Percentiles rank a stretch among this genome's conserved stretches.
phyloP scores from a whole-genome alignment of 805 yeast genomes.

The Jamesozyma piceae region DNA sequence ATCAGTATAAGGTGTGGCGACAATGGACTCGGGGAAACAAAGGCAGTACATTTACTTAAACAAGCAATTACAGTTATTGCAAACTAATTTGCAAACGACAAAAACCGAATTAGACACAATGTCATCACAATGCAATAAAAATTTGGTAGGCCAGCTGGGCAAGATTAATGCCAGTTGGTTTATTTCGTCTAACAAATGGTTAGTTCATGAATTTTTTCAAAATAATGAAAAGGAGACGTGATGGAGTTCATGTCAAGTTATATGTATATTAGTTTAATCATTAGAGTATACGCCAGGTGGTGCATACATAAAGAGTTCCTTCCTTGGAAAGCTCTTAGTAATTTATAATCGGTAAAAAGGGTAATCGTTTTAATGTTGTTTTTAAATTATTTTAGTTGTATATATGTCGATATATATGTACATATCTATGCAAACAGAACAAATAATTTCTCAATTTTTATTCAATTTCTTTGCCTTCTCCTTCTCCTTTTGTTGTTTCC shows the following conservation, averaged over 20 bases:
- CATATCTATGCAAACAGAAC: not conserved
- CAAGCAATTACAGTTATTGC: slow-evolving; percentile 21
- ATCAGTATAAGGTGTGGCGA: too few relatives aligned
- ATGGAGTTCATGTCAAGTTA: too few relatives aligned
- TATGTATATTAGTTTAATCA: too few relatives aligned
- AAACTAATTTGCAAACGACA: slow-evolving; percentile 20
- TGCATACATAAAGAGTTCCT: too few relatives aligned
- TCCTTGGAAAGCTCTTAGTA: too few relatives aligned
- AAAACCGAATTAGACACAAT: slow-evolving; percentile 21
- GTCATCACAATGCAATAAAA: slow-evolving; percentile 26
- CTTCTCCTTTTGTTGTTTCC: slow-evolving; percentile 41
- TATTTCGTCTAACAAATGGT: slow-evolving; percentile 26
- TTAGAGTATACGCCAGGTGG: too few relatives aligned
- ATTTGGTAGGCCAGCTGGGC: slow-evolving; percentile 27
- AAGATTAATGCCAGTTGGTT: slow-evolving; percentile 27
- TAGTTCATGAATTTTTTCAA: slow-evolving; percentile 5
- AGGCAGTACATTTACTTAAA: slow-evolving; percentile 28
- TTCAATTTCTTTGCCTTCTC: slow-evolving; percentile 2
- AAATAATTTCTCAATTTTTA: not conserved
- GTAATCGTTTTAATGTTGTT: not conserved
- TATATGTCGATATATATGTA: not conserved
- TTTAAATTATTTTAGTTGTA: not conserved
- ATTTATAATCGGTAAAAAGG: too few relatives aligned
- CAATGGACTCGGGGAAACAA: slow-evolving; percentile 21
- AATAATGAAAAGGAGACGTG: slow-evolving; percentile 1